Percentiles rank a stretch among this genome's conserved stretches.
Evolutionary conservation across 768 basidiomycete species (phyloP).

Genomic region (Hortiboletus flavorubellus): DNA sequence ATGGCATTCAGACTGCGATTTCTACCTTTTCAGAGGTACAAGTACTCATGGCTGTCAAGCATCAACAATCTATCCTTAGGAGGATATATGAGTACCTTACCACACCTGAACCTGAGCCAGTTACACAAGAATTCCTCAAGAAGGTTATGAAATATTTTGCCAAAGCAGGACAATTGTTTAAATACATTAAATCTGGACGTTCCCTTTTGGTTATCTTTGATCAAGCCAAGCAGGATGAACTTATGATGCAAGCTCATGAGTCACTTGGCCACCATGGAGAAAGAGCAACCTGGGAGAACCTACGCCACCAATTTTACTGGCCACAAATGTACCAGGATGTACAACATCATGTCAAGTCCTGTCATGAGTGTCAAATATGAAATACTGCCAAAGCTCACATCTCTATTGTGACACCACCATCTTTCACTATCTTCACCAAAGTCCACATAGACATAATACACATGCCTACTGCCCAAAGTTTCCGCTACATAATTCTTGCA

Average conservation of each 20-base stretch:
- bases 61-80: accelerated
- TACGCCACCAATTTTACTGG: neutral
- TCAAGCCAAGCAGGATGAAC: too few species aligned
- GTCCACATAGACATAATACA: neutral
- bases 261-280: too few species aligned
- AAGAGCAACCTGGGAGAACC: too few species aligned
- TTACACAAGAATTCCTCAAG: neutral
- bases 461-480: neutral
- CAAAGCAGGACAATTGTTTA: neutral
- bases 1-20: too few species aligned
- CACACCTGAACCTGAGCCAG: too few species aligned
- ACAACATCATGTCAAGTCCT: neutral
- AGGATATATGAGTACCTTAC: too few species aligned
- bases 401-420: neutral
- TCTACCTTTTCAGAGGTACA: too few species aligned
- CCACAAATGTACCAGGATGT: neutral
- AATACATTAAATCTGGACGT: too few species aligned
- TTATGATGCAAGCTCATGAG: too few species aligned
- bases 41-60: too few species aligned
- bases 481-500: neutral
- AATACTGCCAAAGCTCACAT: neutral
- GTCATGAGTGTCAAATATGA: neutral
- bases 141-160: neutral
- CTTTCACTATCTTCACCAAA: neutral
- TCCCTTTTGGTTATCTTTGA: too few species aligned